Conservation (phyloP, 345 rosid species). For the Hirschfeldia incana region DNA sequence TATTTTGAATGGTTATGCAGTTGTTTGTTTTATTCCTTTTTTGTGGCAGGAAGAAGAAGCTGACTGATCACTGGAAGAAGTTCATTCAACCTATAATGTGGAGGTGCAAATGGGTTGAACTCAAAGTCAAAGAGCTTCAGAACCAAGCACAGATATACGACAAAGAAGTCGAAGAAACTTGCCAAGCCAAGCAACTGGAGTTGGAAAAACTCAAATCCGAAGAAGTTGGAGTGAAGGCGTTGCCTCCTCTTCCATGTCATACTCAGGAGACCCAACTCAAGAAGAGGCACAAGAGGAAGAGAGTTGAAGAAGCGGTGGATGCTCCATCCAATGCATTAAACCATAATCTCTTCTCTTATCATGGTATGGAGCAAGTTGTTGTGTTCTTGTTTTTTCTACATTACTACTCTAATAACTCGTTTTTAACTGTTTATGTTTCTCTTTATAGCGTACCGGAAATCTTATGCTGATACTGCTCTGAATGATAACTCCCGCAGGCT, state of each 20-base stretch:
- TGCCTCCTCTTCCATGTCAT: conserved; percentile 52
- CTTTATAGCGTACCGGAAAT: conserved; percentile 56
- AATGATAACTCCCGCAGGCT: conserved; percentile 45
- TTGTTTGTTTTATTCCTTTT: background rate
- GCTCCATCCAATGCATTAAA: conserved; percentile 46
- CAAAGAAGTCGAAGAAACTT: conserved; percentile 53
- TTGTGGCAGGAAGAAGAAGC: conserved; percentile 61
- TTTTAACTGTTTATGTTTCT: conserved; percentile 8
- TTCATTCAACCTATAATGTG: conserved; percentile 72
- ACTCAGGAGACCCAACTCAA: conserved; percentile 43
- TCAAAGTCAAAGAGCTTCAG: conserved; percentile 57
- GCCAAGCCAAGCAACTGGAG: conserved; percentile 48
- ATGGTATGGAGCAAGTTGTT: conserved; percentile 48
- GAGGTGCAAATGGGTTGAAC: conserved; percentile 83
- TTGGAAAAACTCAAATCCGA: conserved; percentile 40
- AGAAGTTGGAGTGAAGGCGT: conserved; percentile 48
- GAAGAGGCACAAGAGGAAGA: conserved; percentile 68
- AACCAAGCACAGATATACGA: conserved; percentile 57
- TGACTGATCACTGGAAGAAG: conserved; percentile 81
- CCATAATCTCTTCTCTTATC: conserved; percentile 71
- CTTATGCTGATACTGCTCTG: conserved; percentile 46
- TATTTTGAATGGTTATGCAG: background rate
- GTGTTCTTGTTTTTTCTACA: conserved; percentile 8
- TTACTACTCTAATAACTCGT: conserved; percentile 2
- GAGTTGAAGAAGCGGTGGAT: conserved; percentile 65